Evolutionary conservation across 2,329 filamentous ascomycete species (phyloP), one percentile per base, ranked within the genome.

Genomic region (Stachybotrys chlorohalonatus): DNA sequence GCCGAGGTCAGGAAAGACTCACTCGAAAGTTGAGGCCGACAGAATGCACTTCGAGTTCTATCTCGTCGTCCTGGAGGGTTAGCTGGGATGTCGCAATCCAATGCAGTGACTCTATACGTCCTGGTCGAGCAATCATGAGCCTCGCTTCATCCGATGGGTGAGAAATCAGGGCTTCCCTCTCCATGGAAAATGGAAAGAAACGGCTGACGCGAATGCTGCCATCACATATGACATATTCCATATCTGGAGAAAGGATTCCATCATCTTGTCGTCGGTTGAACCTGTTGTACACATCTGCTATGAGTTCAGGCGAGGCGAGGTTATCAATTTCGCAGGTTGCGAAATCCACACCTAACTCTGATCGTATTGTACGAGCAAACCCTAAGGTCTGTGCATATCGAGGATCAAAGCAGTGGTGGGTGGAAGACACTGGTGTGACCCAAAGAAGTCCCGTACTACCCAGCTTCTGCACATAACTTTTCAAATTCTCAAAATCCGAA

Each of bases 1-100:
- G 24, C 24, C 24, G 24, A 24, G 24, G 24, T 24, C 24, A 24
- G 24, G 24, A 24, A 24, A 24, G 24, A 2, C 24, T 24, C 24
- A 24, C 75, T 52, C 59, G 59, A 16, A 62, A 63, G 51, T 62
- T 63, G 7, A 63, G 45, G 3, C 60, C 59, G 1, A 52, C 60
- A 3, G 51, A 50, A 24, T 52, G 52, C 1, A 60, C 47, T n/a
- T 71, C 58, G 6, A 76, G 64, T 54, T 75, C 70, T 9, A 76
- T 60, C 16, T 66, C 58, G 50, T 64, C 61, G 0, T 52, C 52
- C 8, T 49, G 5, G 16, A 57, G 39, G 7, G 56, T 55, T 30
- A 15, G 42, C 24, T 49, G 32, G 13, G 36, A 46, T 1, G 51
- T 56, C 52, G 48, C 31, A 11, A 47, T 15, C 57, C 67, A 66